Conservation (phyloP, 2,329 filamentous ascomycete species). For the Calonectria honghensis region DNA sequence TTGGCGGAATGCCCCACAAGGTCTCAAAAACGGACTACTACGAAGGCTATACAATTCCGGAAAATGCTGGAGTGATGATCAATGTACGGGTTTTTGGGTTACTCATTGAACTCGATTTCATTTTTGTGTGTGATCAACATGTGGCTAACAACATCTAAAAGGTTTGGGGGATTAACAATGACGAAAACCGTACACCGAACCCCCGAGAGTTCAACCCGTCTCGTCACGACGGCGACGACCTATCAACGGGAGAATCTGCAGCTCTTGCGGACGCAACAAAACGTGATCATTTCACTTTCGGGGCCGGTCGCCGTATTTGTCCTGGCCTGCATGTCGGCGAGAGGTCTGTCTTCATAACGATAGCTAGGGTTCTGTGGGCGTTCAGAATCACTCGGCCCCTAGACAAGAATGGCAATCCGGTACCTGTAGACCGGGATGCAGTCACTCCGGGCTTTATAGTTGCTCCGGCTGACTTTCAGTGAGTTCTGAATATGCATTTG, state of each 20-base stretch:
- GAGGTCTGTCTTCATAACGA: constrained; percentile 19
- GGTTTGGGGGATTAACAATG: constrained; percentile 31
- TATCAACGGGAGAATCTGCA: constrained; percentile 19
- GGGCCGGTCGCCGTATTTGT: constrained; percentile 26
- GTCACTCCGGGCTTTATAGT: constrained; percentile 29
- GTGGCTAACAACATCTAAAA: not conserved
- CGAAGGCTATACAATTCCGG: constrained; percentile 25
- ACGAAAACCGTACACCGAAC: constrained; percentile 2
- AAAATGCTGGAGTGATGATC: constrained; percentile 30
- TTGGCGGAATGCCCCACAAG: constrained; percentile 25
- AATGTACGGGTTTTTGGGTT: constrained; percentile 5
- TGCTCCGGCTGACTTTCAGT: constrained; percentile 14
- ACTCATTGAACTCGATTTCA: not conserved
- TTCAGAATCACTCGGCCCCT: constrained; percentile 16
- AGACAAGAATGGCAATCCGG: not conserved
- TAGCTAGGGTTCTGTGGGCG: constrained; percentile 20
- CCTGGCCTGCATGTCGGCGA: constrained; percentile 22
- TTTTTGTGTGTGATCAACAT: not conserved
- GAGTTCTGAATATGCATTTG: not conserved
- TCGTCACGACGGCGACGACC: constrained; percentile 13
- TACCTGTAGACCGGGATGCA: constrained; percentile 19
- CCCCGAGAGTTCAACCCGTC: constrained; percentile 28
- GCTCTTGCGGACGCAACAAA: constrained; percentile 22
- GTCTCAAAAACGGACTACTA: constrained; percentile 20
- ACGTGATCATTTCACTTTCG: constrained; percentile 26